Base-by-base conservation (phyloP, 78 protist genomes). In the Dictyostelium brefeldianum region DNA sequence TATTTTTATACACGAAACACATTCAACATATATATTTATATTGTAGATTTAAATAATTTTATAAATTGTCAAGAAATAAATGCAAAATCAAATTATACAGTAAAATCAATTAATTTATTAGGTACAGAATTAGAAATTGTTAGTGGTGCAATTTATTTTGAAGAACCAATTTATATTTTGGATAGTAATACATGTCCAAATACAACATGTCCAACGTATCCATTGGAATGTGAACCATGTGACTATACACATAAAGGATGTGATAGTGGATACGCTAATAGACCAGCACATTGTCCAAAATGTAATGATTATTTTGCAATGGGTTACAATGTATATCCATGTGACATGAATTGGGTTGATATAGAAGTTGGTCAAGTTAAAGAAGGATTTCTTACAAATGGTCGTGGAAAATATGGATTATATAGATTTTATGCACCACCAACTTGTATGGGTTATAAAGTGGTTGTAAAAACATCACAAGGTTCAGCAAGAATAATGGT, bases 161-260 rank as follows among this genome's bases (percentile, higher is more conserved):
- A 77, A 17, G 62, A 87, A 46, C 57, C 41, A 59, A 14, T 87
- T n/a, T 87, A 87, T 77, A 8, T 47, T n/a, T 77, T 87, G 14
- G 79, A 87, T 2, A 77, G 80, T 46, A 53, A 77, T 47, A 31
- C 80, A n/a, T 87, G 93, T 65, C 29, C 93, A 62, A 77, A 64
- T 48, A 53, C 53, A 41, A 77, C 36, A 27, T 77, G 84, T 59
- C 17, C 25, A 17, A 25, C 82, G 1, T 69, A 78, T 54, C 31
- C 57, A n/a, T 50, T 46, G 0, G 54, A 46, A 50, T 87, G 93
- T 77, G 84, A 79, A 50, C 93, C 93, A 46, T 87, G 93, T 64
- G 93, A 87, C 31, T 87, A 50, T 29, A 87, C 93, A 36, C 51
- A 48, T 77, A 17, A 18, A 11, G 85, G 84, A 10, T 87, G 93